Evolutionary conservation across 768 basidiomycete species (phyloP), one percentile per base, ranked within the genome.

Genomic region (Heimioporus sp.): DNA sequence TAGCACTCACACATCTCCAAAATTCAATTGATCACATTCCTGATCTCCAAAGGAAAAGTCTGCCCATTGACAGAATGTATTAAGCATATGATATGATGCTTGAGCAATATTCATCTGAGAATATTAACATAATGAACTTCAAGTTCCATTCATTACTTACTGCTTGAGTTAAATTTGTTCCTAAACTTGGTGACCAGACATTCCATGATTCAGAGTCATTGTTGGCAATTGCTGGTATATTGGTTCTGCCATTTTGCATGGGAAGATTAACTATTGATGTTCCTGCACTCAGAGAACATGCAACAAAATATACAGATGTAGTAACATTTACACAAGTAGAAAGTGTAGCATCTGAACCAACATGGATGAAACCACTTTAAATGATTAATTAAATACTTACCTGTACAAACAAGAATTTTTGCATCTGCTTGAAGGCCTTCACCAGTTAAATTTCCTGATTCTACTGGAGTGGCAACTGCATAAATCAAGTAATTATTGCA

Each of bases 111-210:
- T 40, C 30, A 48, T 19, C 47, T 48, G 32, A 35, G 10, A 28
- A 20, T 28, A 28, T 28, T 7, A 28, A 3, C 6, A 28, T 6
- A 28, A 28, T 28, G 1, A 28, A 28, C 24, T 28, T 28, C 24
- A 28, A 28, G 24, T 28, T 28, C 24, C 24, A 6, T 28, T 7
- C 24, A 28, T 28, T 28, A 5, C 24, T 6, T 28, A 28, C 24
- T 28, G 24, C 24, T 28, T 28, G 38, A 12, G 53, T 42, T 11
- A 46, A 16, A 16, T 52, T 36, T 40, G 50, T 47, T 2, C 10
- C 48, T 17, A 15, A 10, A 30, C 39, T 40, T 38, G 51, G 43
- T 43, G 45, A 47, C 54, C 54, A 58, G 17, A 52, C 28, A 13
- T 35, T 19, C 54, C 54, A 56, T 9, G 48, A 1, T 31, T 34